Evolutionary conservation across 345 rosid species (phyloP).

Genomic region (Jatropha curcas): DNA sequence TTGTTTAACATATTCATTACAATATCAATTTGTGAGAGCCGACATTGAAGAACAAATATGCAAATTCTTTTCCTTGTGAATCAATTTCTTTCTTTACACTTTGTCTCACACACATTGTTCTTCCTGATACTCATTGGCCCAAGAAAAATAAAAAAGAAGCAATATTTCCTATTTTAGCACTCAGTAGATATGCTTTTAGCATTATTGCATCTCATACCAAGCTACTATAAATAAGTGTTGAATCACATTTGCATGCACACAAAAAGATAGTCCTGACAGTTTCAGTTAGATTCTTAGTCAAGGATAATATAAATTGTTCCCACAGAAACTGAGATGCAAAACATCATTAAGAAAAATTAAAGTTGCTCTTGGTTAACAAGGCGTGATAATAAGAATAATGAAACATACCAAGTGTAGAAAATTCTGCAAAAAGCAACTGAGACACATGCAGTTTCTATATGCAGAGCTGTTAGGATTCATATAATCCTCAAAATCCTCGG

Average conservation of each 20-base stretch:
- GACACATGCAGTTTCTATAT: conserved; percentile 83
- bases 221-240: background rate
- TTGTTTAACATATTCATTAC: background rate
- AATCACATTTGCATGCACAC: background rate
- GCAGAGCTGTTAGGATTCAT: conserved; percentile 67
- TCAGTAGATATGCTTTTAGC: background rate
- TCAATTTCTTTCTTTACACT: background rate
- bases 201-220: background rate
- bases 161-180: background rate
- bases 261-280: background rate
- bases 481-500: conserved; percentile 71
- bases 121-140: background rate
- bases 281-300: conserved; percentile 3
- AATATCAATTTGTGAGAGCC: conserved; percentile 1
- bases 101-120: background rate
- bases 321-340: background rate
- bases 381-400: background rate
- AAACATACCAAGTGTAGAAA: conserved; percentile 64
- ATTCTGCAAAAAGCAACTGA: conserved; percentile 71
- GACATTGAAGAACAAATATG: conserved; percentile 11
- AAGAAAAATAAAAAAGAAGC: background rate
- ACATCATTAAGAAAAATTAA: background rate
- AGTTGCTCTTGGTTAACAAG: background rate
- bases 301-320: conserved; percentile 7
- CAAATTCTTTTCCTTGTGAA: background rate